A percentile compares a stretch with the other conserved stretches of the same genome.
Evolutionary conservation across 2,329 filamentous ascomycete species (phyloP).

Genomic region (Phialemonium atrogriseum): DNA sequence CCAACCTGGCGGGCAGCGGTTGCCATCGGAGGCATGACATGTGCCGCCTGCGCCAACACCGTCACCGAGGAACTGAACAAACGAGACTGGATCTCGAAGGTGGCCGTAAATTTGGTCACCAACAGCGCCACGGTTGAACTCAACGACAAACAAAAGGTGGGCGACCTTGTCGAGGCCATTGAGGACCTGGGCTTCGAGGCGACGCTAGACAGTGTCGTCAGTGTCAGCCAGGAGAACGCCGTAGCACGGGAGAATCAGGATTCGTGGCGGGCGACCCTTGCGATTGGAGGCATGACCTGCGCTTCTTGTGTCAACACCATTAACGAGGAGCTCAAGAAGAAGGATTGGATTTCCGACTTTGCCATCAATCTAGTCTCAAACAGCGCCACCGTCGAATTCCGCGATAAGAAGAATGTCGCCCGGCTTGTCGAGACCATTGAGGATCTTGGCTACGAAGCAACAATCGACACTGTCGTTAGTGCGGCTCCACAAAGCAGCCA

Average conservation of each 20-base stretch:
- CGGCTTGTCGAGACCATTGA: conserved; percentile 47
- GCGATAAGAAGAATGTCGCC: conserved; percentile 30
- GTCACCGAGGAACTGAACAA: conserved; percentile 55
- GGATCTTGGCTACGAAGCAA: conserved; percentile 58
- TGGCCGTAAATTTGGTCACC: conserved; percentile 55
- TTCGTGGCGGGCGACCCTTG: conserved; percentile 43
- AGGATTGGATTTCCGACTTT: conserved; percentile 49
- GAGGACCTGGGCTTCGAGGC: conserved; percentile 63
- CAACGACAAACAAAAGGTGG: conserved; percentile 29
- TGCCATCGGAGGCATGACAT: conserved; percentile 63
- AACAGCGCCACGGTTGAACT: conserved; percentile 59
- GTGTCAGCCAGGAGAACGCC: conserved; percentile 22
- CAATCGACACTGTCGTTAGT: conserved; percentile 41
- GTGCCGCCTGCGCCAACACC: conserved; percentile 57
- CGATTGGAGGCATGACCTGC: conserved; percentile 68
- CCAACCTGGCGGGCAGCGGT: conserved; percentile 16
- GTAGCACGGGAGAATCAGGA: conserved; percentile 6
- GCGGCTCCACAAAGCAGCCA: conserved; percentile 20
- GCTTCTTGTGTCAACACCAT: conserved; percentile 59
- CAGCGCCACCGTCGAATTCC: conserved; percentile 54
- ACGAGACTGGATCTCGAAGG: conserved; percentile 47
- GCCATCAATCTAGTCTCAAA: conserved; percentile 59
- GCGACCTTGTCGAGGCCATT: conserved; percentile 45
- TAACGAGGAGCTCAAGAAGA: conserved; percentile 47
- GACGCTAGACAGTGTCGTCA: conserved; percentile 41